Conservation (phyloP, 768 basidiomycete genomes). For the Hypholoma fasciculare region DNA sequence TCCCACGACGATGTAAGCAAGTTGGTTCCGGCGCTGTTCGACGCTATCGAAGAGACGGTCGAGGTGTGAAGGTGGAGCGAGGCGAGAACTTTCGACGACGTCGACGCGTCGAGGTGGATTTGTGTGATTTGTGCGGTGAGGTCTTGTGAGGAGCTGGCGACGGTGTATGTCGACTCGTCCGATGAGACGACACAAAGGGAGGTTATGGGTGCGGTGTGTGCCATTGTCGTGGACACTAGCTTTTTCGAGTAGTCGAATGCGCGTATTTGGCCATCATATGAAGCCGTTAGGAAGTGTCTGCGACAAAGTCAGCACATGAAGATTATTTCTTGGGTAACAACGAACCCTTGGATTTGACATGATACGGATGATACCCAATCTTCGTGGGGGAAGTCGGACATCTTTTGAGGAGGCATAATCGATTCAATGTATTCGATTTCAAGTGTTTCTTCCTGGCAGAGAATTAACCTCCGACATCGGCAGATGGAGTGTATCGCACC, state of each 20-base stretch:
- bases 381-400: conserved; percentile 79
- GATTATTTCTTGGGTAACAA: background rate
- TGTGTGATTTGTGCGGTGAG: conserved; percentile 63
- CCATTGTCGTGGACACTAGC: conserved; percentile 43
- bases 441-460: conserved; percentile 79
- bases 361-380: conserved; percentile 92
- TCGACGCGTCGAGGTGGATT: conserved; percentile 27
- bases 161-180: conserved; percentile 31
- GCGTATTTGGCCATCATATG: conserved; percentile 80
- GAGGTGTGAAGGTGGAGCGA: conserved; percentile 84
- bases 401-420: conserved; percentile 81
- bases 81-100: conserved; percentile 48
- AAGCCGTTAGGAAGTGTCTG: conserved; percentile 74
- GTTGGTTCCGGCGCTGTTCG: conserved; percentile 54
- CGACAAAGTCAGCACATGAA: background rate
- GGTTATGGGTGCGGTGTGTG: conserved; percentile 69
- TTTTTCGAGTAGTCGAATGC: conserved; percentile 72
- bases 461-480: background rate
- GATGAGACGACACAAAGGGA: conserved; percentile 58
- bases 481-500: conserved; percentile 37
- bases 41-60: conserved; percentile 70
- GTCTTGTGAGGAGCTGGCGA: conserved; percentile 81
- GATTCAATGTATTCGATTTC: conserved; percentile 93
- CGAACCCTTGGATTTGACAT: conserved; percentile 56
- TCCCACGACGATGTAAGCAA: conserved; percentile 91